Base-by-base conservation (phyloP, 1,139 yeast species). In the Diutina catenulata region DNA sequence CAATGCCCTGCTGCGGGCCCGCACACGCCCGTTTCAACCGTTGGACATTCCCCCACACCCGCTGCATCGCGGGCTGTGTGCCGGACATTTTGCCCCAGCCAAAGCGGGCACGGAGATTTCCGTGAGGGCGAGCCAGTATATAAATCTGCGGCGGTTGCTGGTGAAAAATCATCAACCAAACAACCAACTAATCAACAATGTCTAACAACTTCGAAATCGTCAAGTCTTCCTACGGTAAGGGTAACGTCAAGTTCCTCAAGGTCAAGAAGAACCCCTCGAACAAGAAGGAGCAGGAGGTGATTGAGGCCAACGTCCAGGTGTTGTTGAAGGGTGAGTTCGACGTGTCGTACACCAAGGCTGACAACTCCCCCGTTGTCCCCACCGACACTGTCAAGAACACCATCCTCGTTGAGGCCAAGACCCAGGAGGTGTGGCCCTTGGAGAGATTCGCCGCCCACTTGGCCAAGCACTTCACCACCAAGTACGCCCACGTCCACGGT, bases 381-480 rank as follows among this genome's bases (percentile, higher is more conserved):
- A 87, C 96, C 10, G 96, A 87, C 59, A 86, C 95, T 1, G 88
- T 86, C 44, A 87, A 87, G 61, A 87, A 87, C 67, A 87, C 95
- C 40, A 75, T 84, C 46, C 69, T 78, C 56, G 64, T 87, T 29
- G 78, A 83, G 49, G 95, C 95, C 44, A 83, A 82, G 60, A 79
- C 69, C 51, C 70, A 76, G 42, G 83, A 83, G 43, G 82, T 77
- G 33, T 83, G 91, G 83, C 95, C 95, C 43, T 80, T 83, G 48
- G 96, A 87, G 67, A 68, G 81, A 42, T 87, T 84, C 59, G 96
- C 93, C 29, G 86, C 88, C 29, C 83, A 76, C 47, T 66, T 87
- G 46, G 94, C 86, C 36, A 66, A 77, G 51, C 95, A 86, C 57
- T 87, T 87, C 58, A 68, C 83, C 47, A 51, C 61, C 43, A 83